phyloP scores from a whole-genome alignment of 169 alveolate species.

The Plasmodium ovale region DNA sequence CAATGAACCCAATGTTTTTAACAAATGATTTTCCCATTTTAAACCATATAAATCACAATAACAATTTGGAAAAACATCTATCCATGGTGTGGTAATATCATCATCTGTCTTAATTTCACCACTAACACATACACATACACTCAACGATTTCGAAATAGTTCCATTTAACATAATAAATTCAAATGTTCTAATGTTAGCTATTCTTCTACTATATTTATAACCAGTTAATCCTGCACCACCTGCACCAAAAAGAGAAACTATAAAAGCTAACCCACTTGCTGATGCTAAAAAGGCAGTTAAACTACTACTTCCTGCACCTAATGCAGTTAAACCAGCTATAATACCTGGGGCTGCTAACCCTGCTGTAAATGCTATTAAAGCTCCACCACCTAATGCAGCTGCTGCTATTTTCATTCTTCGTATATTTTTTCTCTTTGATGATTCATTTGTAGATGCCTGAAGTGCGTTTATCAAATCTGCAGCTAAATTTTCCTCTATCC shows the following conservation, averaged over 20 bases:
- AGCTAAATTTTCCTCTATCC: conserved; percentile 83
- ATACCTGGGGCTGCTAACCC: conserved; percentile 92
- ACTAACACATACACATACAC: conserved; percentile 86
- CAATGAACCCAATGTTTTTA: conserved; percentile 81
- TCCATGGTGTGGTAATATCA: conserved; percentile 86
- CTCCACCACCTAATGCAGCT: conserved; percentile 92
- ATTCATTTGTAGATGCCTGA: conserved; percentile 74
- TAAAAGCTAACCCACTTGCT: conserved; percentile 86
- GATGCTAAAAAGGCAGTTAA: conserved; percentile 86
- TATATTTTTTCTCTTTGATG: conserved; percentile 79
- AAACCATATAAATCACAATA: conserved; percentile 84
- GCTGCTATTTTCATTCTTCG: conserved; percentile 85
- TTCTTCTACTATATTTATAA: conserved; percentile 85
- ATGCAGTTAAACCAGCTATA: conserved; percentile 88
- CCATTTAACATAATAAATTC: conserved; percentile 86
- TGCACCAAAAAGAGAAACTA: conserved; percentile 88
- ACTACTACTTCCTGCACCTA: conserved; percentile 86
- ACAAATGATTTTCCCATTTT: conserved; percentile 83
- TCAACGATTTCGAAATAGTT: conserved; percentile 80
- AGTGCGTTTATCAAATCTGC: conserved; percentile 82
- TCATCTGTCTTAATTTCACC: conserved; percentile 83
- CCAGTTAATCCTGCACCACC: conserved; percentile 90
- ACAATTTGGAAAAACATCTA: conserved; percentile 79
- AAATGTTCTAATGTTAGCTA: conserved; percentile 81
- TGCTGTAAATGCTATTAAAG: conserved; percentile 90